Base-by-base conservation (phyloP, 2,329 filamentous ascomycete species). In the Colletotrichum noveboracense region DNA sequence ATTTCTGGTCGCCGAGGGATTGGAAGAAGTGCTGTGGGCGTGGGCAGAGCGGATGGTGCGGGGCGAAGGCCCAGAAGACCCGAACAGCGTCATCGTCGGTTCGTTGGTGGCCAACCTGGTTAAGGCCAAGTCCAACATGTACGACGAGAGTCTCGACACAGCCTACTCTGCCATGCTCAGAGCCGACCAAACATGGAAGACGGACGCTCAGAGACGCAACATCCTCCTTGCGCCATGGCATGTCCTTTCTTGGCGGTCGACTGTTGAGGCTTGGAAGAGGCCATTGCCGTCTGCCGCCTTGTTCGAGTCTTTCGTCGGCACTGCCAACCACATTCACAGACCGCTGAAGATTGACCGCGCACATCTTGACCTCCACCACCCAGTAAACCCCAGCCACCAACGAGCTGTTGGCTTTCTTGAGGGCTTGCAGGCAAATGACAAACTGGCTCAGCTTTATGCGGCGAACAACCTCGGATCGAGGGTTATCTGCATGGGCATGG, bases 281-380 rank as follows among this genome's bases (percentile, higher is more conserved):
- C 82, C 85, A 1, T 84, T 83, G 10, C 88, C 90, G 0, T 87
- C 88, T 1, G 85, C 86, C 24, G 78, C 82, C 7, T 82, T 90
- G 1, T 92, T 91, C 70, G 89, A 92, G 72, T 82, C 85, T 0
- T 91, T 92, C 75, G 84, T 89, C 48, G 84, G 85, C 55, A 84
- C 90, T 6, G 88, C 87, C 26, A 81, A 86, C 65, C 84, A 83
- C 18, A 81, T 88, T 18, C 78, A 81, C 7, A 79, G 79, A 28
- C 81, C 84, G 2, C 80, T 88, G 48, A 79, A 80, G 9, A 80
- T 91, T 9, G 87, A 90, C 66, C 84, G 85, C 36, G 90, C 90
- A 0, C 91, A 92, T 77, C 83, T 92, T 5, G 85, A 88, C 32
- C 84, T 92, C 3, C 85, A 89, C 72, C 90, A 92, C 78, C 91